These are phyloP conservation scores for Aspergillus egyptiacus DNA, from an alignment of 495 filamentous ascomycete genomes.

Conservation along the genomic window DNA sequence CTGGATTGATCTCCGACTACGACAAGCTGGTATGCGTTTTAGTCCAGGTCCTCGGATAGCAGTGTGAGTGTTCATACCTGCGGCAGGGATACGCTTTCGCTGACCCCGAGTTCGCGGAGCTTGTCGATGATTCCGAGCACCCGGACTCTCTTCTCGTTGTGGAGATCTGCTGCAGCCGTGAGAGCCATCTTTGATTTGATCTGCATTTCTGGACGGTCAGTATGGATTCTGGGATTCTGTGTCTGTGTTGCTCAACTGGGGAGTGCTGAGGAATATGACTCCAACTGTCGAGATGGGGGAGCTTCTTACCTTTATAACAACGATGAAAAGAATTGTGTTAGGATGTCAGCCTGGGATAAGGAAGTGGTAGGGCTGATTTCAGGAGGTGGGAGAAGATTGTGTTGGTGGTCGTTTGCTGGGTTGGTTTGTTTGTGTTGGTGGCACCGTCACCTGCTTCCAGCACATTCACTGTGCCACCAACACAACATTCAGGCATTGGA, in stretches of 20 bases:
- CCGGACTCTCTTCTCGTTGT: constrained; percentile 9
- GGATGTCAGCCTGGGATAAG: too few species aligned
- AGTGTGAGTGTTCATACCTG: constrained; percentile 21
- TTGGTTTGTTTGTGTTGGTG: not conserved
- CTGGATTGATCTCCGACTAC: constrained; percentile 43
- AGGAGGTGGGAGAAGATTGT: too few species aligned
- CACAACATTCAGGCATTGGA: not conserved
- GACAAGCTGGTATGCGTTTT: constrained; percentile 25
- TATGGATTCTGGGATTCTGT: not conserved
- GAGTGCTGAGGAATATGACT: too few species aligned
- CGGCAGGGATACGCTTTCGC: constrained; percentile 31
- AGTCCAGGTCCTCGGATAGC: not conserved
- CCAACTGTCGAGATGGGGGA: too few species aligned
- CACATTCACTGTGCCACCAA: not conserved
- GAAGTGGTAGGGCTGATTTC: too few species aligned
- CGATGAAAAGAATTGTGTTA: too few species aligned
- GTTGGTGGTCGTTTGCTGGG: too few species aligned
- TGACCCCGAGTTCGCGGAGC: constrained; percentile 29
- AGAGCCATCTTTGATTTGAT: not conserved
- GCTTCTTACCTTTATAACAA: too few species aligned
- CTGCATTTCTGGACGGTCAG: not conserved
- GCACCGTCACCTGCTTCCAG: not conserved
- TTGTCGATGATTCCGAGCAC: constrained; percentile 31
- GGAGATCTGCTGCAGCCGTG: not conserved
- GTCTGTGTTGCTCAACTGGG: not conserved